Conservation (phyloP, 2,329 filamentous ascomycete species). For the Emericellopsis atlantica region DNA sequence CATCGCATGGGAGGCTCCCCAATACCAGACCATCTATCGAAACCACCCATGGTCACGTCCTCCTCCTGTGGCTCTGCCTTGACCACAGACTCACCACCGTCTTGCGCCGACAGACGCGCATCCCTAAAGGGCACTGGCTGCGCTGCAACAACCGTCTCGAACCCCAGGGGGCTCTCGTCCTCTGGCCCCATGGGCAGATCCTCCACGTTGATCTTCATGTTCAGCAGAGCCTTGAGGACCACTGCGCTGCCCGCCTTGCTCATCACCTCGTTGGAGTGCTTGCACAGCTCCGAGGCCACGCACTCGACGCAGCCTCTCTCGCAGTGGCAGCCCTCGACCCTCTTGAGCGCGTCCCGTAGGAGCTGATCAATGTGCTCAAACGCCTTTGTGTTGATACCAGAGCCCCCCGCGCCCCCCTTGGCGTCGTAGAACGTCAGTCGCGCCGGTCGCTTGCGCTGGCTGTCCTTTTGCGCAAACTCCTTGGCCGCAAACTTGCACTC, state of each 20-base stretch:
- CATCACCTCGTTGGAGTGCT: slow-evolving; percentile 82
- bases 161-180: slow-evolving; percentile 51
- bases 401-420: slow-evolving; percentile 74
- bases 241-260: slow-evolving; percentile 81
- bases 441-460: slow-evolving; percentile 68
- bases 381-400: slow-evolving; percentile 80
- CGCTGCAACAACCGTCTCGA: slow-evolving; percentile 74
- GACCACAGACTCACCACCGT: background rate
- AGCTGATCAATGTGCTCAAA: slow-evolving; percentile 85
- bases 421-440: slow-evolving; percentile 90
- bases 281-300: slow-evolving; percentile 73
- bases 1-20: background rate
- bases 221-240: slow-evolving; percentile 63
- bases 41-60: slow-evolving; percentile 2
- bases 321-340: slow-evolving; percentile 68
- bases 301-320: slow-evolving; percentile 79
- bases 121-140: slow-evolving; percentile 43
- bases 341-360: slow-evolving; percentile 59
- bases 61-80: slow-evolving; percentile 1
- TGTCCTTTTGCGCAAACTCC: slow-evolving; percentile 64
- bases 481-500: slow-evolving; percentile 87
- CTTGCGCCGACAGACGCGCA: background rate
- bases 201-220: slow-evolving; percentile 69
- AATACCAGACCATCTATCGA: slow-evolving; percentile 5
- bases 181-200: slow-evolving; percentile 78